A percentile compares a stretch with the other conserved stretches of the same genome.
These are phyloP conservation scores for Pugionium cornutum DNA, from an alignment of 345 rosid genomes.

Conservation along the genomic window DNA sequence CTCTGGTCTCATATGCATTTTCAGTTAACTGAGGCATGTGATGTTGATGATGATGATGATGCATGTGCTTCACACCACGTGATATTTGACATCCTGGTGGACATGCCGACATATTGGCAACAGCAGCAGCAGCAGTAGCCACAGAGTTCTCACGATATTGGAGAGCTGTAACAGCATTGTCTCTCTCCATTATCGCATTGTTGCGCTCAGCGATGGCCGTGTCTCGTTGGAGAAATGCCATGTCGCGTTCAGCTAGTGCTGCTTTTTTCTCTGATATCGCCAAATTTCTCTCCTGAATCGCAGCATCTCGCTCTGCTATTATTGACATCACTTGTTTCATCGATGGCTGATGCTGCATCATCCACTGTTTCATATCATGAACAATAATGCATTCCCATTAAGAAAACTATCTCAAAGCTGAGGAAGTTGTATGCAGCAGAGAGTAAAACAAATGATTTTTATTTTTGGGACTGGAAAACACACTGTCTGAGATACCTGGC, in stretches of 20 bases:
- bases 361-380: conserved; percentile 61
- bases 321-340: conserved; percentile 99
- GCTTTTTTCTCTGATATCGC: conserved; percentile 92
- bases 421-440: conserved; percentile 5
- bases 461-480: background rate
- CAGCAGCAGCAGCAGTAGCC: conserved; percentile 34
- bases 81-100: conserved; percentile 79
- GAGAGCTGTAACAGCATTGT: conserved; percentile 75
- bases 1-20: conserved; percentile 57
- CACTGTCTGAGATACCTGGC: conserved; percentile 62
- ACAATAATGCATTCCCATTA: conserved; percentile 25
- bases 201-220: conserved; percentile 92
- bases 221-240: conserved; percentile 93
- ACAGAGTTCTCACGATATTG: conserved; percentile 84
- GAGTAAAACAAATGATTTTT: background rate
- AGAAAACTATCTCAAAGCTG: conserved; percentile 5
- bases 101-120: conserved; percentile 54
- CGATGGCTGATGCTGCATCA: conserved; percentile 93
- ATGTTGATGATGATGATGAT: conserved; percentile 76
- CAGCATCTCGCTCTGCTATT: conserved; percentile 96
- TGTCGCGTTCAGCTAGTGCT: conserved; percentile 87
- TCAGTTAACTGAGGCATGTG: conserved; percentile 59
- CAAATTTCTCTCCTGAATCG: conserved; percentile 82
- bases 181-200: conserved; percentile 83
- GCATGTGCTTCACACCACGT: conserved; percentile 84